These are phyloP conservation scores for Gamsiella multidivaricata DNA, from an alignment of 192 early-diverging fungal species.

Conservation along the genomic window DNA sequence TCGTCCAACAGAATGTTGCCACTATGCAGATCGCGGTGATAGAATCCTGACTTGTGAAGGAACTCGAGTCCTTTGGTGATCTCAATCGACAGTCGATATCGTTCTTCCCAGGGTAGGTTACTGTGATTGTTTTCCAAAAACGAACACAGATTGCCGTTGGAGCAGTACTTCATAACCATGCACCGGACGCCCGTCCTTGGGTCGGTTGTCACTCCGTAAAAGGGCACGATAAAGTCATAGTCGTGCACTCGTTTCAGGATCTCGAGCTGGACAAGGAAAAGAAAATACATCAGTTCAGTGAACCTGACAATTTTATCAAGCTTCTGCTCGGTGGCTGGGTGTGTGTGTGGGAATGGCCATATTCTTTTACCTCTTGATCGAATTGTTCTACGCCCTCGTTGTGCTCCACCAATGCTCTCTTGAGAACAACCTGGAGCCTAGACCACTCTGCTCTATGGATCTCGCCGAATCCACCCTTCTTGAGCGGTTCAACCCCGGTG, in stretches of 20 bases:
- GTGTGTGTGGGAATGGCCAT: too few relatives aligned
- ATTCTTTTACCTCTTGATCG: slow-evolving; percentile 40
- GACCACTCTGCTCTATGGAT: slow-evolving; percentile 52
- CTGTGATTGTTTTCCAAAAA: slow-evolving; percentile 44
- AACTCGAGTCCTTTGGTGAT: slow-evolving; percentile 54
- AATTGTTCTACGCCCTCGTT: slow-evolving; percentile 44
- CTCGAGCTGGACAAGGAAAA: slow-evolving; percentile 23
- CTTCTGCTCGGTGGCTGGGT: too few relatives aligned
- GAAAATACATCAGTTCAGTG: neutral
- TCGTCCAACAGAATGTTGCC: slow-evolving; percentile 58
- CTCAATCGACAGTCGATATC: slow-evolving; percentile 49
- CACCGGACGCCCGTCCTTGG: slow-evolving; percentile 26
- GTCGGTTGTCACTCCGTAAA: slow-evolving; percentile 43
- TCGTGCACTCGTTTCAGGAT: slow-evolving; percentile 51
- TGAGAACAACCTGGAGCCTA: slow-evolving; percentile 32
- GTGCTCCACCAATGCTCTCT: slow-evolving; percentile 30
- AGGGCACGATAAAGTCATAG: slow-evolving; percentile 50
- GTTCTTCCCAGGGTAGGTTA: slow-evolving; percentile 40
- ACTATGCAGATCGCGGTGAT: slow-evolving; percentile 59
- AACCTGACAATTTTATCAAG: too few relatives aligned
- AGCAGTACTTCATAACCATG: slow-evolving; percentile 51
- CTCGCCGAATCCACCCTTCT: slow-evolving; percentile 49
- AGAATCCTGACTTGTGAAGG: slow-evolving; percentile 55
- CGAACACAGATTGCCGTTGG: slow-evolving; percentile 47
- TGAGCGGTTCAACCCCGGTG: slow-evolving; percentile 34